Conservation (phyloP, 805 yeast genomes). For the Barnettozyma populi region DNA sequence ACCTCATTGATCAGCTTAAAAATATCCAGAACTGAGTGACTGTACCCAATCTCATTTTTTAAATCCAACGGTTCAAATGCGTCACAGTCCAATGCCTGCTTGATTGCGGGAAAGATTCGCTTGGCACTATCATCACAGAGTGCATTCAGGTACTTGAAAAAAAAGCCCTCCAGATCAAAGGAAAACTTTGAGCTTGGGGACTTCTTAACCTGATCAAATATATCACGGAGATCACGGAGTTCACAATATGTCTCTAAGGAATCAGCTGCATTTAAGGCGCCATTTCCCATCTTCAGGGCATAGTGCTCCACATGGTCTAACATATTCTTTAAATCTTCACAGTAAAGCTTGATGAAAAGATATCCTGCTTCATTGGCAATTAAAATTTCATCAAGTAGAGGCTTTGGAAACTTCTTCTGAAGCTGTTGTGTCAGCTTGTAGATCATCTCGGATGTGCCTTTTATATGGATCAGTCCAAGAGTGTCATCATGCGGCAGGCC, state of each 20-base stretch:
- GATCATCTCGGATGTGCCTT: slow-evolving; percentile 50
- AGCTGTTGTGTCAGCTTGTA: slow-evolving; percentile 42
- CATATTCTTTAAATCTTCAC: slow-evolving; percentile 48
- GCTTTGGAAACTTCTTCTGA: slow-evolving; percentile 55
- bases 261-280: slow-evolving; percentile 44
- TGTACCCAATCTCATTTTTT: slow-evolving; percentile 35
- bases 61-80: slow-evolving; percentile 46
- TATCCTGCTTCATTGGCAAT: slow-evolving; percentile 46
- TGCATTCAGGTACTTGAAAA: slow-evolving; percentile 40
- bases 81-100: slow-evolving; percentile 55
- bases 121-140: slow-evolving; percentile 40
- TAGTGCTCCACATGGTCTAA: slow-evolving; percentile 44
- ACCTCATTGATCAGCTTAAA: slow-evolving; percentile 58
- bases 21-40: slow-evolving; percentile 63
- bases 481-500: slow-evolving; percentile 56
- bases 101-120: slow-evolving; percentile 43
- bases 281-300: slow-evolving; percentile 22
- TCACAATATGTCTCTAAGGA: slow-evolving; percentile 52
- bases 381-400: slow-evolving; percentile 53
- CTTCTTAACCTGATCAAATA: slow-evolving; percentile 44
- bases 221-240: slow-evolving; percentile 46
- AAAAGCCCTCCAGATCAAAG: slow-evolving; percentile 51
- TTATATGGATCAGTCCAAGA: slow-evolving; percentile 48
- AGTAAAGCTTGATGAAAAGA: slow-evolving; percentile 46
- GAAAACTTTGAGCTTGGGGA: slow-evolving; percentile 33